These are phyloP conservation scores for Acacia crassicarpa DNA, from an alignment of 306 rosid genomes.

Conservation along the genomic window DNA sequence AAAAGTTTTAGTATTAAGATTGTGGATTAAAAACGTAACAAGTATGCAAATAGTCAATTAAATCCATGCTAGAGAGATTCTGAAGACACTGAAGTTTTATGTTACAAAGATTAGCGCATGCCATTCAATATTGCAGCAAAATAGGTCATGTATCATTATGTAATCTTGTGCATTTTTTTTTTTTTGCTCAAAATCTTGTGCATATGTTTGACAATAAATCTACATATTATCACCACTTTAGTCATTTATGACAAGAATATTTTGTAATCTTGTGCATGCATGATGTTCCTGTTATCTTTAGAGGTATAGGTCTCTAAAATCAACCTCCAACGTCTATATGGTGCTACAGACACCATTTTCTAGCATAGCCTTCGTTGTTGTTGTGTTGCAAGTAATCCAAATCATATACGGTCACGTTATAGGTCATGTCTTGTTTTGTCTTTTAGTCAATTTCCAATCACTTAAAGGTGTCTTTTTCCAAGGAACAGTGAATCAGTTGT, in stretches of 20 bases:
- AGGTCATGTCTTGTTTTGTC: slow-evolving; percentile 29
- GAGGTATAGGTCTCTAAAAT: neutral
- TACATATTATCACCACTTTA: slow-evolving; percentile 20
- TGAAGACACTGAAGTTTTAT: neutral
- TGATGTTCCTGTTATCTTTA: slow-evolving; percentile 20
- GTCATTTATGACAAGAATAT: slow-evolving; percentile 14
- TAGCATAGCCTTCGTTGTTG: slow-evolving; percentile 14
- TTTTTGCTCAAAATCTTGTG: too few species aligned
- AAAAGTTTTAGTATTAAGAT: slow-evolving; percentile 9
- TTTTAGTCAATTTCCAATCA: slow-evolving; percentile 25
- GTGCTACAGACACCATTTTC: neutral
- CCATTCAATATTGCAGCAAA: neutral
- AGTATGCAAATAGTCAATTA: neutral
- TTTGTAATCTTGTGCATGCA: slow-evolving; percentile 2
- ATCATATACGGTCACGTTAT: slow-evolving; percentile 24
- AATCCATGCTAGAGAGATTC: neutral
- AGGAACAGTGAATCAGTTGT: slow-evolving; percentile 28
- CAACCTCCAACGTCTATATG: neutral
- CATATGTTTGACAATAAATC: neutral
- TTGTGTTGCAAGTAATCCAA: slow-evolving; percentile 15
- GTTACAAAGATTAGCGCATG: neutral
- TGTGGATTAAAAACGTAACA: neutral
- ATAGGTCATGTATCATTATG: neutral
- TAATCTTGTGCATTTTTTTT: slow-evolving; percentile 11
- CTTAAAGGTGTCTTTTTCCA: slow-evolving; percentile 8